phyloP scores from a whole-genome alignment of 2,329 filamentous ascomycete species.

The Neopestalotiopsis sp. region DNA sequence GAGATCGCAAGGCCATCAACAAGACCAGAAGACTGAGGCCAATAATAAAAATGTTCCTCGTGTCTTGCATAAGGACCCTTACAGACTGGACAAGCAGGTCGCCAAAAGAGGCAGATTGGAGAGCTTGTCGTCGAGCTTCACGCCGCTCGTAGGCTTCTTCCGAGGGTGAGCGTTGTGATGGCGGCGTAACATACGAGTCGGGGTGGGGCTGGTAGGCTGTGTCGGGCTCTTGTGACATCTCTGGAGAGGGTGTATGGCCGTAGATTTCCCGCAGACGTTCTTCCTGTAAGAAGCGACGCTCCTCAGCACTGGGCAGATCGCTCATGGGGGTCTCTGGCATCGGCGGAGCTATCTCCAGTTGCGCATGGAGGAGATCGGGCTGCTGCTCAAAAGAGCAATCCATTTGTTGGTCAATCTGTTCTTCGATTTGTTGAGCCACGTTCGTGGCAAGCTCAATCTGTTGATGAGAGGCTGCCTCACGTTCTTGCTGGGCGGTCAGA shows the following conservation, averaged over 20 bases:
- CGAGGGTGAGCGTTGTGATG: constrained; percentile 32
- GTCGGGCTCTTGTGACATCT: constrained; percentile 11
- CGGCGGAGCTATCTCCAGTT: constrained; percentile 34
- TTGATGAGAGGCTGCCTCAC: constrained; percentile 37
- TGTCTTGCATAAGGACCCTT: constrained; percentile 60
- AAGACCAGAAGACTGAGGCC: constrained; percentile 60
- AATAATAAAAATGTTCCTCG: constrained; percentile 64
- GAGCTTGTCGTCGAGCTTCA: constrained; percentile 34
- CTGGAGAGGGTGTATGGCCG: constrained; percentile 17
- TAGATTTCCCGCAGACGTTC: constrained; percentile 22
- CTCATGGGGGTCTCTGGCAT: constrained; percentile 21
- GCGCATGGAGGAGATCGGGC: constrained; percentile 33
- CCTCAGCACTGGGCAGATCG: constrained; percentile 22
- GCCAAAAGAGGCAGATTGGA: constrained; percentile 54
- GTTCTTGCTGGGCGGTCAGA: constrained; percentile 50
- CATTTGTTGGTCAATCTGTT: constrained; percentile 42
- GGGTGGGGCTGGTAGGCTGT: constrained; percentile 25
- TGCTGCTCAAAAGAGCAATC: constrained; percentile 27
- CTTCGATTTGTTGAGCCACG: constrained; percentile 37
- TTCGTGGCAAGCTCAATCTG: constrained; percentile 40
- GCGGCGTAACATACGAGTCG: constrained; percentile 32
- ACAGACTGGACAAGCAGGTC: constrained; percentile 61
- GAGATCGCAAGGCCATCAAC: constrained; percentile 50
- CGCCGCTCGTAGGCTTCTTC: constrained; percentile 38
- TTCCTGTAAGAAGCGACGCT: constrained; percentile 20